phyloP scores from a whole-genome alignment of 306 rosid genomes.

The Bauhinia variegata region DNA sequence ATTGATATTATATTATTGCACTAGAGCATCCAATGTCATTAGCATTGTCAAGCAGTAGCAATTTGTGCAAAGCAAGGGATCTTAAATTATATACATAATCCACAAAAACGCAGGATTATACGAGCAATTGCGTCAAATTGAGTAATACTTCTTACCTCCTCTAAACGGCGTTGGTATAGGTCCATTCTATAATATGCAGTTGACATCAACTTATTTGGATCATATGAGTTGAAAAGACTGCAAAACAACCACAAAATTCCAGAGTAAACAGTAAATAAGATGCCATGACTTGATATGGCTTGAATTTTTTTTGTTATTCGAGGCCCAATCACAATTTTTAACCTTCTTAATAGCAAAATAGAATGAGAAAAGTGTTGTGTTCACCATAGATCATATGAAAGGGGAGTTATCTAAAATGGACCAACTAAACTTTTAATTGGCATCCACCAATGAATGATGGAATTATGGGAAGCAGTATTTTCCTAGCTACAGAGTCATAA shows the following conservation, averaged over 20 bases:
- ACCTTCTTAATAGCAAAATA: too few species aligned
- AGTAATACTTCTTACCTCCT: conserved; percentile 62
- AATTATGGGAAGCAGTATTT: conserved; percentile 7
- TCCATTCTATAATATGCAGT: too few species aligned
- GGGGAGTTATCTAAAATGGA: too few species aligned
- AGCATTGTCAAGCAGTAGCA: conserved; percentile 15
- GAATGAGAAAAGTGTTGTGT: too few species aligned
- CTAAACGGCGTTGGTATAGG: conserved; percentile 73
- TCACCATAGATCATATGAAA: too few species aligned
- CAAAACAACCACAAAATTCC: conserved; percentile 40
- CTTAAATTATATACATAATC: background rate
- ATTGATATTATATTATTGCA: conserved; percentile 9
- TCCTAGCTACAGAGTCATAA: too few species aligned
- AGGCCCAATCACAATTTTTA: background rate
- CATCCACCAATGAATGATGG: too few species aligned
- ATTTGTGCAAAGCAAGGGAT: background rate
- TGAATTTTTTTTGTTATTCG: conserved; percentile 14
- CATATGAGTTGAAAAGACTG: conserved; percentile 82
- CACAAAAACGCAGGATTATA: conserved; percentile 1
- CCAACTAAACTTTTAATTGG: too few species aligned
- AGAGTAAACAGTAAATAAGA: conserved; percentile 28
- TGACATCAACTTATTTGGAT: conserved; percentile 91
- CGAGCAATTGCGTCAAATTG: conserved; percentile 27
- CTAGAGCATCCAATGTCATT: background rate
- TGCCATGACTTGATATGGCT: conserved; percentile 21